phyloP scores from a whole-genome alignment of 2,329 filamentous ascomycete species.

The Elsinoe perseae region DNA sequence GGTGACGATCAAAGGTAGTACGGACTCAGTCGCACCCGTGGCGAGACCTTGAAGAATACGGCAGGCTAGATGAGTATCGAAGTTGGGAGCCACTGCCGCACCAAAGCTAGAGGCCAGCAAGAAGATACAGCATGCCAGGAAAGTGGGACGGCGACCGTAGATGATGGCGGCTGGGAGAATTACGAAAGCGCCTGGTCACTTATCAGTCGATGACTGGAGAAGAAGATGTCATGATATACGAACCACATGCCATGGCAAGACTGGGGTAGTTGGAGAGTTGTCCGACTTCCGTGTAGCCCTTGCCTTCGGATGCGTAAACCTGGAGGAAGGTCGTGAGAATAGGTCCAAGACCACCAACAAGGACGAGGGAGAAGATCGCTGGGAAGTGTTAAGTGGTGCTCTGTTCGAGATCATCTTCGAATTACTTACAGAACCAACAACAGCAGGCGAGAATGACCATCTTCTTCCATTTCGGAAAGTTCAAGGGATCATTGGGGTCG shows the following conservation, averaged over 20 bases:
- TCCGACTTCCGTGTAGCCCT: slow-evolving; percentile 25
- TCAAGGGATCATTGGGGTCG: slow-evolving; percentile 26
- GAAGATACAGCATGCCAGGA: slow-evolving; percentile 26
- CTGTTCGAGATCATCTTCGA: slow-evolving; percentile 1
- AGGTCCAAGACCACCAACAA: slow-evolving; percentile 44
- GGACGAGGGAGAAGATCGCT: slow-evolving; percentile 34
- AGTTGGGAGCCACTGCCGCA: slow-evolving; percentile 30
- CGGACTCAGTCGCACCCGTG: slow-evolving; percentile 35
- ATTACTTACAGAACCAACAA: slow-evolving; percentile 27
- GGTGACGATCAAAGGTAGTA: slow-evolving; percentile 35
- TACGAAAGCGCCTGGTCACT: slow-evolving; percentile 25
- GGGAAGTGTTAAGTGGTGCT: slow-evolving; percentile 2
- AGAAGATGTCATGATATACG: not conserved
- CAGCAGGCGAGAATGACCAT: slow-evolving; percentile 26
- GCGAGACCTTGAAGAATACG: slow-evolving; percentile 32
- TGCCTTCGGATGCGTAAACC: slow-evolving; percentile 27
- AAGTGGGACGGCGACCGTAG: slow-evolving; percentile 33
- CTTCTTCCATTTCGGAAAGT: slow-evolving; percentile 28
- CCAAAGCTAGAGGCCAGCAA: slow-evolving; percentile 31
- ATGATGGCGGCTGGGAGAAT: slow-evolving; percentile 35
- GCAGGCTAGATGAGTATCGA: slow-evolving; percentile 32
- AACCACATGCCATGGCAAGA: slow-evolving; percentile 35
- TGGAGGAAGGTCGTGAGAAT: slow-evolving; percentile 31
- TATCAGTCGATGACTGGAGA: not conserved
- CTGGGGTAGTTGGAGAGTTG: slow-evolving; percentile 34